Evolutionary conservation across 2,329 filamentous ascomycete genomes (phyloP).

Genomic region (Fusarium siculi): DNA sequence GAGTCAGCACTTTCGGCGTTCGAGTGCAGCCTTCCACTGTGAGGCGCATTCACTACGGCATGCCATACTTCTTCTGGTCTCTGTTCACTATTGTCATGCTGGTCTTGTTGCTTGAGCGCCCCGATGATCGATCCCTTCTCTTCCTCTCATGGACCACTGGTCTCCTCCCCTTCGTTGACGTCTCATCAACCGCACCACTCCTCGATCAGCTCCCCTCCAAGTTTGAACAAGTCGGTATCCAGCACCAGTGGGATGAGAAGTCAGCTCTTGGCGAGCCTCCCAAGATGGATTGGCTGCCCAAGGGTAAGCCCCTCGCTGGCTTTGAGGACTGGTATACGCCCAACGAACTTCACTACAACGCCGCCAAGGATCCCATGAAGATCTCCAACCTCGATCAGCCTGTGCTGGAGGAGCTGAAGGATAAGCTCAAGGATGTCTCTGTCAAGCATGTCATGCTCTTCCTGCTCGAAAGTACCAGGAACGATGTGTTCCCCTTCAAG

Average conservation of each 20-base stretch:
- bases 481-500: slow-evolving; percentile 58
- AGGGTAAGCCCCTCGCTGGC: slow-evolving; percentile 33
- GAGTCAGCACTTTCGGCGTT: slow-evolving; percentile 5
- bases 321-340: slow-evolving; percentile 46
- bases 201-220: slow-evolving; percentile 41
- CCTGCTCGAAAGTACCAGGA: slow-evolving; percentile 57
- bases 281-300: slow-evolving; percentile 41
- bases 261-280: slow-evolving; percentile 42
- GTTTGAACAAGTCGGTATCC: slow-evolving; percentile 42
- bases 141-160: slow-evolving; percentile 51
- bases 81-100: slow-evolving; percentile 38
- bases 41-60: slow-evolving; percentile 11
- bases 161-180: slow-evolving; percentile 49
- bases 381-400: slow-evolving; percentile 52
- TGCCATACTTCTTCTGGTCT: slow-evolving; percentile 38
- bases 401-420: slow-evolving; percentile 42
- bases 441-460: slow-evolving; percentile 57
- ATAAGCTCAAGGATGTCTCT: slow-evolving; percentile 44
- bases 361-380: slow-evolving; percentile 52
- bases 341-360: slow-evolving; percentile 48
- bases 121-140: slow-evolving; percentile 46
- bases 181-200: slow-evolving; percentile 46
- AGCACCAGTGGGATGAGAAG: slow-evolving; percentile 42
- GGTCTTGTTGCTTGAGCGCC: slow-evolving; percentile 40
- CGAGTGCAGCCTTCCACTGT: slow-evolving; percentile 4